phyloP scores from a whole-genome alignment of 2,329 filamentous ascomycete genomes.

The Colletotrichum sp. region DNA sequence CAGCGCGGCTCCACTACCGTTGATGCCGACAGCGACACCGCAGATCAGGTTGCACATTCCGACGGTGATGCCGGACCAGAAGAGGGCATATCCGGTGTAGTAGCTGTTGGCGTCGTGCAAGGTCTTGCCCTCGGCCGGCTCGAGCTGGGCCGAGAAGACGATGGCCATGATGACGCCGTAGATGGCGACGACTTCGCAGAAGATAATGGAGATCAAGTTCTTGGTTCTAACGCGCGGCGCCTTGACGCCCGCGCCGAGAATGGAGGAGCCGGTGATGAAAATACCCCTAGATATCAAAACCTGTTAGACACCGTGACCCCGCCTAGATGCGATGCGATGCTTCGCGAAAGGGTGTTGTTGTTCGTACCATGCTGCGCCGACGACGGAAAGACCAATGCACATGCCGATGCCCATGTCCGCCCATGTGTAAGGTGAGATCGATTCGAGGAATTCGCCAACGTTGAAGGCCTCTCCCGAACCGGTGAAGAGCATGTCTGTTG shows the following conservation, averaged over 20 bases:
- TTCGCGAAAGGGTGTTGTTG: not conserved
- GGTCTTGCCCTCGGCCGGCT: slow-evolving; percentile 65
- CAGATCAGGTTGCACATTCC: slow-evolving; percentile 96
- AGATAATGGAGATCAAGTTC: slow-evolving; percentile 99
- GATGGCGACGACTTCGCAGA: slow-evolving; percentile 99
- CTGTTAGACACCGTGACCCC: slow-evolving; percentile 3
- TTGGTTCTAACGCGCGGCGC: slow-evolving; percentile 98
- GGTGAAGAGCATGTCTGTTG: slow-evolving; percentile 95
- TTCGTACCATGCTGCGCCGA: slow-evolving; percentile 92
- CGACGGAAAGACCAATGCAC: slow-evolving; percentile 94
- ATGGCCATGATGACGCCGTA: slow-evolving; percentile 99
- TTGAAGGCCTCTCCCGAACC: slow-evolving; percentile 96
- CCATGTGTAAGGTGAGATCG: slow-evolving; percentile 93
- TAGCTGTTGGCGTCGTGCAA: slow-evolving; percentile 80
- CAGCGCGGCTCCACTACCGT: slow-evolving; percentile 93
- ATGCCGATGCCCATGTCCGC: slow-evolving; percentile 88
- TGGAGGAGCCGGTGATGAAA: slow-evolving; percentile 97
- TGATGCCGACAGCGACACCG: slow-evolving; percentile 96
- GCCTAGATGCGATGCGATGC: not conserved
- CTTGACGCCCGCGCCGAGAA: slow-evolving; percentile 94
- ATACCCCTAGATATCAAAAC: slow-evolving; percentile 75
- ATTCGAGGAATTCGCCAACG: slow-evolving; percentile 93
- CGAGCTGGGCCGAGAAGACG: slow-evolving; percentile 91
- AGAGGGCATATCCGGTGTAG: slow-evolving; percentile 94
- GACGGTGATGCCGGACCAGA: slow-evolving; percentile 95